Base-by-base conservation (phyloP, 345 rosid species). In the Erodium maritimum region DNA sequence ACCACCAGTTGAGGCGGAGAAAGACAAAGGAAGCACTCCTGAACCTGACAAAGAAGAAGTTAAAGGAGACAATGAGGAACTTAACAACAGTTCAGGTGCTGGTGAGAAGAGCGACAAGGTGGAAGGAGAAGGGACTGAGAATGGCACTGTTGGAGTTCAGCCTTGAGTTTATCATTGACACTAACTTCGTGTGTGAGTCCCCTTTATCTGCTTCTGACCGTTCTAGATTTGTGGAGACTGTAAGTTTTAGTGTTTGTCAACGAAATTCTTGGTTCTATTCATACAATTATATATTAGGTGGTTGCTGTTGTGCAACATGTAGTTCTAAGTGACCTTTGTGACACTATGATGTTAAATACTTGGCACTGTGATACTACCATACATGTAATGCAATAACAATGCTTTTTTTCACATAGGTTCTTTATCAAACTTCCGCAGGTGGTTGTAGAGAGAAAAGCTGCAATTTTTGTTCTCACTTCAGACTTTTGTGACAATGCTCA, bases 71-170 rank as follows among this genome's bases (percentile, higher is more conserved):
- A n/a, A n/a, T n/a, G n/a, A n/a, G n/a, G n/a, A n/a, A n/a, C n/a
- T n/a, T n/a, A n/a, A n/a, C n/a, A n/a, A n/a, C n/a, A n/a, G n/a
- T n/a, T n/a, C n/a, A n/a, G n/a, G n/a, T n/a, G n/a, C n/a, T n/a
- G n/a, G n/a, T n/a, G n/a, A n/a, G n/a, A n/a, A n/a, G n/a, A n/a
- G n/a, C n/a, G n/a, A n/a, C n/a, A n/a, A n/a, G n/a, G n/a, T 59
- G 4, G 79, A 76, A 52, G 79, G 61, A 46, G 74, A 71, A 65
- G 67, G 50, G 25, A 55, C 61, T 23, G 70, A 69, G 68, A 80
- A 76, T 66, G 77, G 82, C 34, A 68, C 62, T 14, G 69, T 42
- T 14, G 52, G 52, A 55, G 66, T 65, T 12, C 4, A 37, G 46
- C 46, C 46, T 37, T 37, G n/a, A n/a, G 46, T 37, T 37, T 37